phyloP scores from a whole-genome alignment of 2,329 filamentous ascomycete genomes.

The Zymoseptoria passerinii region DNA sequence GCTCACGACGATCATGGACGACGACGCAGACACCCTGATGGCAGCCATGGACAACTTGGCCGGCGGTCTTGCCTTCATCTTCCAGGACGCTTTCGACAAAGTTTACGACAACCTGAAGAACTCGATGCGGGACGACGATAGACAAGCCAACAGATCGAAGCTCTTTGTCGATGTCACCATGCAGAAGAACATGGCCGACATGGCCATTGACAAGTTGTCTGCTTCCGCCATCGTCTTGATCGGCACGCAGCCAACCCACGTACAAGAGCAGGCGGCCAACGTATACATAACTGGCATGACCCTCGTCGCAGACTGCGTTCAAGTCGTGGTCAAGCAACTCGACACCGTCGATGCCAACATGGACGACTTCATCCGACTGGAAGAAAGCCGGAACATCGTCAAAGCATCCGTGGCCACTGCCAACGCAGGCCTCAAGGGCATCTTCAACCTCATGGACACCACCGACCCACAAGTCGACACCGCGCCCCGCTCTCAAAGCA shows the following conservation, averaged over 20 bases:
- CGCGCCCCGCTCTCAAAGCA: constrained; percentile 18
- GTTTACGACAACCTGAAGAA: constrained; percentile 38
- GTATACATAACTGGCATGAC: constrained; percentile 39
- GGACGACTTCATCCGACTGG: constrained; percentile 40
- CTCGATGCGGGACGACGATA: constrained; percentile 26
- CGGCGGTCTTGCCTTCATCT: constrained; percentile 37
- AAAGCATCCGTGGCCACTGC: constrained; percentile 35
- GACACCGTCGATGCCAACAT: constrained; percentile 33
- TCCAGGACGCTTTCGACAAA: constrained; percentile 41
- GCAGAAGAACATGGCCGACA: constrained; percentile 39
- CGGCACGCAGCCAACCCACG: constrained; percentile 32
- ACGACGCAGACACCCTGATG: constrained; percentile 37
- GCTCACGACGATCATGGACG: constrained; percentile 33
- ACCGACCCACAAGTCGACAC: constrained; percentile 9
- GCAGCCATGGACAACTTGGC: constrained; percentile 41
- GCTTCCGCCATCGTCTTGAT: constrained; percentile 39
- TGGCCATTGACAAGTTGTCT: constrained; percentile 40
- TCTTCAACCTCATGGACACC: constrained; percentile 39
- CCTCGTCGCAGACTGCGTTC: constrained; percentile 39
- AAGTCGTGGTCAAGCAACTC: constrained; percentile 36
- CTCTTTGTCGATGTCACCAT: constrained; percentile 39
- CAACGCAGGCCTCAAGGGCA: constrained; percentile 36
- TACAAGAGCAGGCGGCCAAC: constrained; percentile 36
- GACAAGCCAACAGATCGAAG: constrained; percentile 26
- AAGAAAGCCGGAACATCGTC: constrained; percentile 37